These are phyloP conservation scores for Geotrichum carabidarum DNA, from an alignment of 1,139 yeast species.

Conservation along the genomic window DNA sequence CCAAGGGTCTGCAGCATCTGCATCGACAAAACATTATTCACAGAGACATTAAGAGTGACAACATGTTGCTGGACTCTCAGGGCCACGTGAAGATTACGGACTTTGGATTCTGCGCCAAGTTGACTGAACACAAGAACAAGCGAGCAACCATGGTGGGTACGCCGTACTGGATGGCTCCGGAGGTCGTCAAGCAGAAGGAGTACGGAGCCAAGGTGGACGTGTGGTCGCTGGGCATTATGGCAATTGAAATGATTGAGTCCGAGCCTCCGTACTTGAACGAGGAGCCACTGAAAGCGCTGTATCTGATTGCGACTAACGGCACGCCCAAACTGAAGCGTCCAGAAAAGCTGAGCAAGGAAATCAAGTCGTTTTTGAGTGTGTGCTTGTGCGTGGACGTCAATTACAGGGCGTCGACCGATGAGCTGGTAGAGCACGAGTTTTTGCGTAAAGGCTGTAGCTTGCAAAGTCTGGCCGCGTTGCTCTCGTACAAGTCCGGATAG, in stretches of 20 bases:
- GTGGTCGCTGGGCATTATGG: slow-evolving; percentile 97
- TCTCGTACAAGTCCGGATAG: slow-evolving; percentile 54
- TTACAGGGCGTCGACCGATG: slow-evolving; percentile 86
- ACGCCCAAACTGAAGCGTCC: slow-evolving; percentile 93
- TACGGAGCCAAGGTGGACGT: slow-evolving; percentile 96
- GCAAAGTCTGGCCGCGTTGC: slow-evolving; percentile 60
- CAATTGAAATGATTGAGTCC: slow-evolving; percentile 96
- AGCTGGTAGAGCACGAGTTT: slow-evolving; percentile 75
- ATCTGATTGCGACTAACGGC: slow-evolving; percentile 92
- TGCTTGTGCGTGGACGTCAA: slow-evolving; percentile 94
- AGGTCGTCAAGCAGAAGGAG: slow-evolving; percentile 92
- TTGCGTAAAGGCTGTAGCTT: slow-evolving; percentile 67
- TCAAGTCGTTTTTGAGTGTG: slow-evolving; percentile 81
- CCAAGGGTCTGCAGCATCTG: slow-evolving; percentile 84
- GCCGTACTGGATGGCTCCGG: slow-evolving; percentile 99
- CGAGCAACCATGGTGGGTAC: slow-evolving; percentile 99
- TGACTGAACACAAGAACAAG: slow-evolving; percentile 86
- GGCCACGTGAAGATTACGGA: slow-evolving; percentile 96
- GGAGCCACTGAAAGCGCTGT: slow-evolving; percentile 84
- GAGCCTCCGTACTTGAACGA: slow-evolving; percentile 97
- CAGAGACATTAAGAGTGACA: slow-evolving; percentile 93
- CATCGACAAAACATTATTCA: slow-evolving; percentile 91
- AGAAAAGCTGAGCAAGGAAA: slow-evolving; percentile 66
- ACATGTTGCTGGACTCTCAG: slow-evolving; percentile 74
- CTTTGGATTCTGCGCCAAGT: slow-evolving; percentile 95